Conservation (phyloP, 73 alveolate species). For the Paramecium primaurelia region DNA sequence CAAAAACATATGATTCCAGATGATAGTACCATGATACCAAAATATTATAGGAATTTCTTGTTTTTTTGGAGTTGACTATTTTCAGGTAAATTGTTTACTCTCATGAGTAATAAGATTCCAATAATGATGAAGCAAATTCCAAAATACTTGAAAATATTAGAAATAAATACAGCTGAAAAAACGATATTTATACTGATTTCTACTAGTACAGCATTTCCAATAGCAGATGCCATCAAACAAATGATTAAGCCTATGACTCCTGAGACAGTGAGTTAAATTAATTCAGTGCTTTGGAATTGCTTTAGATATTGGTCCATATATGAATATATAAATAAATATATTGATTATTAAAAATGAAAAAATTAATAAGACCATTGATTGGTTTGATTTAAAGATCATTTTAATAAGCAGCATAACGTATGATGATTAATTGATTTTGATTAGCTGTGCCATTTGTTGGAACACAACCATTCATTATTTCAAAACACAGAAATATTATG, state of each 20-base stretch:
- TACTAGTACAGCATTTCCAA: constrained; percentile 43
- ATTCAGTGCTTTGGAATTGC: not conserved
- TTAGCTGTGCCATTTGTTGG: constrained; percentile 13
- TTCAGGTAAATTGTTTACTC: constrained; percentile 33
- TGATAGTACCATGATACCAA: not conserved
- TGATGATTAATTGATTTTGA: not conserved
- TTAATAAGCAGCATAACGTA: not conserved
- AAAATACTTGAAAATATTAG: not conserved
- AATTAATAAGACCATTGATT: not conserved
- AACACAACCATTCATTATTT: not conserved
- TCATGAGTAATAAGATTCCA: not conserved
- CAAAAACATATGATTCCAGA: constrained; percentile 27
- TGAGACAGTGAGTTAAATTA: not conserved
- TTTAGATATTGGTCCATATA: not conserved
- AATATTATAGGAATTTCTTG: not conserved
- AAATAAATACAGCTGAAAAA: not conserved
- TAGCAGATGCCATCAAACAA: constrained; percentile 24
- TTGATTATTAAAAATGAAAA: not conserved
- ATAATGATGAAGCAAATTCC: constrained; percentile 23
- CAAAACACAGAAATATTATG: constrained; percentile 62
- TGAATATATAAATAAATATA: not conserved
- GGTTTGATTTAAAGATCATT: not conserved
- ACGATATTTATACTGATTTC: constrained; percentile 15
- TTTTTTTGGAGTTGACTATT: not conserved
- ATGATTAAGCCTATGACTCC: not conserved